These are phyloP conservation scores for Chrysanthemum seticuspe DNA, from an alignment of 129 eudicot species.

Conservation along the genomic window DNA sequence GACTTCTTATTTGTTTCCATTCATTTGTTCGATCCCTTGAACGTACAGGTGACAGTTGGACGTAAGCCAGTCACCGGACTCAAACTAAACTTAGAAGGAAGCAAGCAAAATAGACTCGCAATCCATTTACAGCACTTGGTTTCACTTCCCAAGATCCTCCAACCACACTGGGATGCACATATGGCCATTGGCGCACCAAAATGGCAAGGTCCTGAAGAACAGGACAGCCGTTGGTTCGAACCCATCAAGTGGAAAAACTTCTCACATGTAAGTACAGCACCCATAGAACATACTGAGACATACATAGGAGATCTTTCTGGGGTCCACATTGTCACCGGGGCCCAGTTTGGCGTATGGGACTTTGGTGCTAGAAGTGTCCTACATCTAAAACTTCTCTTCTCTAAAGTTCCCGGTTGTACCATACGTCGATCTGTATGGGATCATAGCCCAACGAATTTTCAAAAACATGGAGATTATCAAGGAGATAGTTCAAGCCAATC, in stretches of 20 bases:
- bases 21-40: neutral
- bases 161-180: constrained; percentile 92
- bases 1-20: neutral
- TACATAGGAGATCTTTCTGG: constrained; percentile 91
- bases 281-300: constrained; percentile 78
- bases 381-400: constrained; percentile 82
- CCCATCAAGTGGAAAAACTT: constrained; percentile 90
- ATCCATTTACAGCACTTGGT: constrained; percentile 80
- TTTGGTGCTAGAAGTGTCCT: constrained; percentile 84
- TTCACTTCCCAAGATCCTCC: constrained; percentile 88
- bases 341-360: constrained; percentile 92
- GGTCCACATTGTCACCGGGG: constrained; percentile 90
- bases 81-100: constrained; percentile 70
- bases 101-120: constrained; percentile 71
- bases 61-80: constrained; percentile 95
- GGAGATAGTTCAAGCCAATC: constrained; percentile 48
- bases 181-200: constrained; percentile 92
- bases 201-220: constrained; percentile 98
- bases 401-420: constrained; percentile 87
- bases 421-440: constrained; percentile 92
- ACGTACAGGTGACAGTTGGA: constrained; percentile 76
- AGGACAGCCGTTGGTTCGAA: constrained; percentile 95
- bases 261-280: constrained; percentile 91
- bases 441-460: constrained; percentile 69
- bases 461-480: constrained; percentile 37